Evolutionary conservation across 768 basidiomycete species (phyloP), one percentile per base, ranked within the genome.

Genomic region (Rhizopogon rudus): DNA sequence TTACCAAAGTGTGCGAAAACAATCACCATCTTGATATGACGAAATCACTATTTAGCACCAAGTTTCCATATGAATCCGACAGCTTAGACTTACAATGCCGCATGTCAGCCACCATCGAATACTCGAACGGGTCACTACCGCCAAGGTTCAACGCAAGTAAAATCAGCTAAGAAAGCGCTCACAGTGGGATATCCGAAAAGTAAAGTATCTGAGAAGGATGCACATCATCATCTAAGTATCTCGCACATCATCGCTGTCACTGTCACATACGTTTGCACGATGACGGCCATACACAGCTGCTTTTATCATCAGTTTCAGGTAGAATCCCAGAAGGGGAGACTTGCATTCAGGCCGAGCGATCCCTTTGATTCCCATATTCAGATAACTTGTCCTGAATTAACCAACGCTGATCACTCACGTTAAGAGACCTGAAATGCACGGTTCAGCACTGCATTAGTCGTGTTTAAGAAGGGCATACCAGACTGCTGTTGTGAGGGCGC

Each of bases 1-100:
- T 60, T 53, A 78, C 77, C 67, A 42, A 76, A 73, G 63, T 78
- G 76, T 10, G 70, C 70, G 46, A 75, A 10, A 31, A 78, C 74
- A 22, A 69, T 60, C 33, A 74, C 59, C 40, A 64, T 37, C 57
- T 58, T 56, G 28, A 20, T 2, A 33, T 40, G 16, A 37, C 35
- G 13, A 48, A n/a, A 35, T 51, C 13, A 55, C 2, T 20, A n/a
- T 16, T 49, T n/a, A 33, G 40, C n/a, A 13, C 8, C 9, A 14
- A 40, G 1, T 16, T 22, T 35, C n/a, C 3, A 10, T 20, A 43
- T 16, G 52, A 16, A 48, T 20, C 4, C 7, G 33, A 35, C 7
- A 35, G 13, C 33, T 48, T 35, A 6, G 3, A 40, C 57, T 48
- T 33, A 58, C 57, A 46, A 76, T 76, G 22, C 68, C 48, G 16